Evolutionary conservation across 352 stramenopile genomes (phyloP).

Genomic region (Phytophthora ramorum): DNA sequence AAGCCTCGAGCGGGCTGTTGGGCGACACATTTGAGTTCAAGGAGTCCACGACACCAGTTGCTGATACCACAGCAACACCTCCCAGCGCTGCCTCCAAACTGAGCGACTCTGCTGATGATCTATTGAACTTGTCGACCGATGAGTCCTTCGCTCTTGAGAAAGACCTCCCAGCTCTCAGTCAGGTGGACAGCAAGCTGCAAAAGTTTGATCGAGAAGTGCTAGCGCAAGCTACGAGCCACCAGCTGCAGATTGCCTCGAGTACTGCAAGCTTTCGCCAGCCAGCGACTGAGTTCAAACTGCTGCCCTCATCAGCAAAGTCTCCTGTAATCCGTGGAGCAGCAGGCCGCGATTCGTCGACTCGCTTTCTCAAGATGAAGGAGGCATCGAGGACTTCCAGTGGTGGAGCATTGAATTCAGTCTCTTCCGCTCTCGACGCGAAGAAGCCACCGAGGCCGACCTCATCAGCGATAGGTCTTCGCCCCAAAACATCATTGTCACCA

Average conservation of each 20-base stretch:
- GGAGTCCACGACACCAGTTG: background rate
- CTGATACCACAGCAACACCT: background rate
- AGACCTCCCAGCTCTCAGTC: conserved; percentile 4
- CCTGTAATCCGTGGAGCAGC: conserved; percentile 21
- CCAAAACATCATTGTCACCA: conserved; percentile 9
- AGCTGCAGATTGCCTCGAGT: conserved; percentile 9
- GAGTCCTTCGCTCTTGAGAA: conserved; percentile 31
- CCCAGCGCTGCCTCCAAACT: too few relatives aligned
- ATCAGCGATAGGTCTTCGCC: conserved; percentile 10
- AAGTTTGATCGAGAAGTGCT: background rate
- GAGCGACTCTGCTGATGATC: conserved; percentile 27
- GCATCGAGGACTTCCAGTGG: conserved; percentile 14
- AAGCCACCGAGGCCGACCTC: conserved; percentile 15
- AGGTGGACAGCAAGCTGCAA: conserved; percentile 3
- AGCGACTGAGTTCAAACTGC: conserved; percentile 44
- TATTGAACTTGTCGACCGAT: conserved; percentile 44
- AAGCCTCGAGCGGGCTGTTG: conserved; percentile 20
- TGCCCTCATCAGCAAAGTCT: conserved; percentile 36
- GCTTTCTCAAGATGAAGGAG: conserved; percentile 20
- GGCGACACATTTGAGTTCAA: conserved; percentile 33
- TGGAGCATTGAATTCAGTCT: conserved; percentile 5
- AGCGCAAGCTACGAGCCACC: conserved; percentile 8
- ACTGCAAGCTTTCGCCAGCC: conserved; percentile 31
- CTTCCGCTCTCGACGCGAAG: conserved; percentile 7
- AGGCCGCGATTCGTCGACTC: conserved; percentile 19